A percentile compares a stretch with the other conserved stretches of the same genome.
Conservation (phyloP, 2,329 filamentous ascomycete species). For the Colletotrichum tofieldiae region DNA sequence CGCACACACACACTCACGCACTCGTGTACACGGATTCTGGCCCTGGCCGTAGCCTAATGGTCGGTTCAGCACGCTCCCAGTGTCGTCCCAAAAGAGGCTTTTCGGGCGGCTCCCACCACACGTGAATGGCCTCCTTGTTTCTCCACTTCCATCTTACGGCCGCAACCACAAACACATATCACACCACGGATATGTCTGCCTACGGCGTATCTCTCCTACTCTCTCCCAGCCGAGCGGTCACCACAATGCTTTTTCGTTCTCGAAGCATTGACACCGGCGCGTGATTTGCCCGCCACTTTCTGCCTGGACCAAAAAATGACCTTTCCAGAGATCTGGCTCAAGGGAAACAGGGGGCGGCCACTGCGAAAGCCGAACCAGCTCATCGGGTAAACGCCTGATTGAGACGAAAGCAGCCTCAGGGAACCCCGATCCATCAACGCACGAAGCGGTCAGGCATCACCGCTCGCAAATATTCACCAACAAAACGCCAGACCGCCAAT, state of each 20-base stretch:
- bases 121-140: not conserved
- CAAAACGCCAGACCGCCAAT: not conserved
- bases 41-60: not conserved
- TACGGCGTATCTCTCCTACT: not conserved
- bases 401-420: slow-evolving; percentile 24
- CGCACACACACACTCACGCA: no score
- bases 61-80: not conserved
- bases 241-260: slow-evolving; percentile 37
- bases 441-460: slow-evolving; percentile 32
- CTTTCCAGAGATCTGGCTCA: slow-evolving; percentile 17
- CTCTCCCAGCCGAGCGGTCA: slow-evolving; percentile 24
- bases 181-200: not conserved
- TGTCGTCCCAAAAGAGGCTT: slow-evolving; percentile 12
- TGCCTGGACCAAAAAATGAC: not conserved
- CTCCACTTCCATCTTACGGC: slow-evolving; percentile 36
- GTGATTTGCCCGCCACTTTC: not conserved
- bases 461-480: slow-evolving; percentile 8
- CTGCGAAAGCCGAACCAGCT: slow-evolving; percentile 25
- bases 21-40: not conserved
- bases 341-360: not conserved
- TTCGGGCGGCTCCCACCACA: slow-evolving; percentile 22
- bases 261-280: slow-evolving; percentile 28
- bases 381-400: slow-evolving; percentile 10
- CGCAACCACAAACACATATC: slow-evolving; percentile 11
- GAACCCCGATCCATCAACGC: slow-evolving; percentile 9